Base-by-base conservation (phyloP, 1,284 basidiomycete species). In the Baeospora myosura region DNA sequence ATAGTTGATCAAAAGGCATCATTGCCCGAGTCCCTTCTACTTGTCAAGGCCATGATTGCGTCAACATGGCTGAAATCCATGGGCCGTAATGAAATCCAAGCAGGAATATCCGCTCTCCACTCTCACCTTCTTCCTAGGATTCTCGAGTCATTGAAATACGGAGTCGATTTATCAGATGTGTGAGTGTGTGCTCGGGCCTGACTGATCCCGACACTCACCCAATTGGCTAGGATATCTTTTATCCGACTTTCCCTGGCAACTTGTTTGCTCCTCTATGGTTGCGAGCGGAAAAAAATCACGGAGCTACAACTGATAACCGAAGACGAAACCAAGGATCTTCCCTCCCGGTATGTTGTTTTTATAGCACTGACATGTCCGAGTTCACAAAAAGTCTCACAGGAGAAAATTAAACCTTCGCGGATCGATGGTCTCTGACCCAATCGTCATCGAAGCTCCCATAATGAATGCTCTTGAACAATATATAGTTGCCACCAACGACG, bases 241-340 rank as follows among this genome's bases (percentile, higher is more conserved):
- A 66, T 85, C 31, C 71, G 78, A 6, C 64, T 69, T 16, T 78
- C 76, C 2, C 53, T 85, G 26, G 71, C 71, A 10, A 62, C 70
- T 7, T 81, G 76, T 54, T 63, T 84, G 24, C 57, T 83, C 2
- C 53, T 82, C 16, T 81, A 77, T 51, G 82, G 82, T 4, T 84
- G 78, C 49, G 75, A 81, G 36, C 63, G 78, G 38, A 51, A 56
- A 2, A 65, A 58, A 25, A 58, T 82, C 16, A 41, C 63, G 3
- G 60, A 60, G 11, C 49, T 61, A 14, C 65, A 64, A 1, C 53
- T 86, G 42, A 56, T 82, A 11, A 48, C 59, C 7, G 57, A 71
- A 18, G 59, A 63, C 11, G 77, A 82, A 42, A 58, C 75, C 4
- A 58, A 62, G 12, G 54, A 65, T 28, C 62, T 83, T 20, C 74